phyloP scores from a whole-genome alignment of 345 rosid genomes.

The Aquilaria sinensis region DNA sequence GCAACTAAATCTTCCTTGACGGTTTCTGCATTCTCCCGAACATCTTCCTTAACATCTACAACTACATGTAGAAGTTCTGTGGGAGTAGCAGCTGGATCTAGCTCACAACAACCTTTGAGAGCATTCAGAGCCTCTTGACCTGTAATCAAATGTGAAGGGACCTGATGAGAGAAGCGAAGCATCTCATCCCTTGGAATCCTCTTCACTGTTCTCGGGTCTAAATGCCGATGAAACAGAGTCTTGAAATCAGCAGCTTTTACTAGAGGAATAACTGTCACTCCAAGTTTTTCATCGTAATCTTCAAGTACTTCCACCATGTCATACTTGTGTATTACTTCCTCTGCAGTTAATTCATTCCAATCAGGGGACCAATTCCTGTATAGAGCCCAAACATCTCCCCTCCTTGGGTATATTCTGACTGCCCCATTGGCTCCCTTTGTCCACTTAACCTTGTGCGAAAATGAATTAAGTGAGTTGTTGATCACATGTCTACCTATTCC shows the following conservation, averaged over 20 bases:
- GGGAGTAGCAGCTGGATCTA: constrained; percentile 71
- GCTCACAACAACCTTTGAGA: constrained; percentile 62
- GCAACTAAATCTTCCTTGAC: constrained; percentile 10
- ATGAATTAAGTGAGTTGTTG: constrained; percentile 37
- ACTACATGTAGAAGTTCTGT: constrained; percentile 42
- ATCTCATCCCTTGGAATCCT: constrained; percentile 50
- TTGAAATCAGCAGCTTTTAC: constrained; percentile 64
- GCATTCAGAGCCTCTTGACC: constrained; percentile 51
- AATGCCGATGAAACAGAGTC: constrained; percentile 44
- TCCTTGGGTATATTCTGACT: constrained; percentile 48
- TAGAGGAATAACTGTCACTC: constrained; percentile 52
- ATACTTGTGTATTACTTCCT: constrained; percentile 37
- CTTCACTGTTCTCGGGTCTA: constrained; percentile 34
- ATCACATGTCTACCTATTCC: constrained; percentile 38
- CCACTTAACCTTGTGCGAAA: constrained; percentile 56
- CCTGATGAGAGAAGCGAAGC: constrained; percentile 67
- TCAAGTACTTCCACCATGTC: constrained; percentile 72
- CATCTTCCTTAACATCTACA: constrained; percentile 27
- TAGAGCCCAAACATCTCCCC: constrained; percentile 68
- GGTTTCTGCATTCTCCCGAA: constrained; percentile 15
- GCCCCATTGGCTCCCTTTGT: constrained; percentile 34
- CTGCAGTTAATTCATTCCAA: constrained; percentile 48
- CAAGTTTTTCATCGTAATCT: constrained; percentile 49
- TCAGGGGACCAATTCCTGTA: constrained; percentile 61
- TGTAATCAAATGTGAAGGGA: constrained; percentile 55